A percentile compares a stretch with the other conserved stretches of the same genome.
Evolutionary conservation across 192 early-diverging fungal species (phyloP).

Genomic region (Thamnidium elegans): DNA sequence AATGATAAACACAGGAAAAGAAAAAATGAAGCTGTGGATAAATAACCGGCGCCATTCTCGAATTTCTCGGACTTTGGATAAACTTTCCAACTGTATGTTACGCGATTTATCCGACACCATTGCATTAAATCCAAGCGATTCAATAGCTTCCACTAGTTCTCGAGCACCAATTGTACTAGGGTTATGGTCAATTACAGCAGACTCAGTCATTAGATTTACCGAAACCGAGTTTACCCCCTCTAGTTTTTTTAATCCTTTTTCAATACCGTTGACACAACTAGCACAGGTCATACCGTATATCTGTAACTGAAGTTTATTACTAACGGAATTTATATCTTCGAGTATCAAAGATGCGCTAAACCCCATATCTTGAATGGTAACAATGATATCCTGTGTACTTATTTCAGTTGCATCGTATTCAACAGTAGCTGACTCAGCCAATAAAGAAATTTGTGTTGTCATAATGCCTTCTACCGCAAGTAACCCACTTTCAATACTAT

Average conservation of each 20-base stretch:
- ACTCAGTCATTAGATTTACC: conserved; percentile 76
- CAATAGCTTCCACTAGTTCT: conserved; percentile 75
- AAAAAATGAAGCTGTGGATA: conserved; percentile 63
- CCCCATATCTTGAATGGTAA: conserved; percentile 11
- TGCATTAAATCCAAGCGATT: conserved; percentile 60
- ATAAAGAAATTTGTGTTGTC: conserved; percentile 75
- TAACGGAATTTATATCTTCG: background rate
- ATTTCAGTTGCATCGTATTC: conserved; percentile 39
- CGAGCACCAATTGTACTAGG: conserved; percentile 66
- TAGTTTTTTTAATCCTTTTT: conserved; percentile 52
- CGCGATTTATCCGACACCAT: conserved; percentile 28
- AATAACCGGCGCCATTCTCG: conserved; percentile 73
- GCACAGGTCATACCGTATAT: conserved; percentile 85
- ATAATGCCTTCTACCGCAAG: conserved; percentile 53
- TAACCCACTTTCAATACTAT: conserved; percentile 72
- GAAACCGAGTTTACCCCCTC: conserved; percentile 41
- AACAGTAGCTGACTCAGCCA: conserved; percentile 82
- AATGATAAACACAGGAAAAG: conserved; percentile 78
- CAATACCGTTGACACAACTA: conserved; percentile 78
- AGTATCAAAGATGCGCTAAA: background rate
- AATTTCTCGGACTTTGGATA: conserved; percentile 84
- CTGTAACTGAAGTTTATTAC: conserved; percentile 37
- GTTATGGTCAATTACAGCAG: conserved; percentile 70
- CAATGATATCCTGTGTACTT: conserved; percentile 4
- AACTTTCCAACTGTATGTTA: conserved; percentile 81